phyloP scores from a whole-genome alignment of 1,139 yeast genomes.

The Debaryomyces coudertii region DNA sequence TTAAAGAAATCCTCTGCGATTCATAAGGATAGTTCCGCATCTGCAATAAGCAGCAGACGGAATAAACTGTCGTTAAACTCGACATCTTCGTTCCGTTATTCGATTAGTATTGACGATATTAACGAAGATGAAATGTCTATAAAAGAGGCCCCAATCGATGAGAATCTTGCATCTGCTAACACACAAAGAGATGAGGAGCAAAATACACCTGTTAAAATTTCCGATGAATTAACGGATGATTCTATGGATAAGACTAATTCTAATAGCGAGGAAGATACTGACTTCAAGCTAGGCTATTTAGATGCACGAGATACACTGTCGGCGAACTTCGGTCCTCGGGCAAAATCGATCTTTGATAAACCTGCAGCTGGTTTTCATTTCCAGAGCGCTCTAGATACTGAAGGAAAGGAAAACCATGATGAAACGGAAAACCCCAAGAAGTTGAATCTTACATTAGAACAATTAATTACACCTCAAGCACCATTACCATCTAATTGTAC shows the following conservation, averaged over 20 bases:
- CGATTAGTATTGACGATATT: not conserved
- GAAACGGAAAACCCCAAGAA: constrained; percentile 20
- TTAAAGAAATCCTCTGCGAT: constrained; percentile 48
- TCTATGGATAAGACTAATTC: constrained; percentile 22
- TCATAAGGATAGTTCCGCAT: constrained; percentile 15
- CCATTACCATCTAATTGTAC: constrained; percentile 57
- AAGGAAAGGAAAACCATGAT: constrained; percentile 13
- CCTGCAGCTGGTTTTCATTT: constrained; percentile 19
- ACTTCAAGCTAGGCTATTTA: constrained; percentile 32
- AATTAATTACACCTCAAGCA: constrained; percentile 54
- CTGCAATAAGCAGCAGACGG: constrained; percentile 11
- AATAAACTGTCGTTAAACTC: constrained; percentile 2
- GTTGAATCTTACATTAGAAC: constrained; percentile 47
- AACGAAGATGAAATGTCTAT: not conserved
- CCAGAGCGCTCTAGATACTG: constrained; percentile 10
- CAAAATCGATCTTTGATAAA: constrained; percentile 43
- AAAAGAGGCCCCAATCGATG: constrained; percentile 3
- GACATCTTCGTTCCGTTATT: constrained; percentile 5
- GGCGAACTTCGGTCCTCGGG: constrained; percentile 32
- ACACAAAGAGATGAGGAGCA: not conserved
- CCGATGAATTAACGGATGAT: constrained; percentile 23
- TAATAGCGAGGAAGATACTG: constrained; percentile 30
- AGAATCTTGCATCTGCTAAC: not conserved
- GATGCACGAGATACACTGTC: constrained; percentile 28
- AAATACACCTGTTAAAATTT: not conserved